A percentile compares a stretch with the other conserved stretches of the same genome.
phyloP scores from a whole-genome alignment of 371 early-diverging fungal genomes.

The Mortierella sp. region DNA sequence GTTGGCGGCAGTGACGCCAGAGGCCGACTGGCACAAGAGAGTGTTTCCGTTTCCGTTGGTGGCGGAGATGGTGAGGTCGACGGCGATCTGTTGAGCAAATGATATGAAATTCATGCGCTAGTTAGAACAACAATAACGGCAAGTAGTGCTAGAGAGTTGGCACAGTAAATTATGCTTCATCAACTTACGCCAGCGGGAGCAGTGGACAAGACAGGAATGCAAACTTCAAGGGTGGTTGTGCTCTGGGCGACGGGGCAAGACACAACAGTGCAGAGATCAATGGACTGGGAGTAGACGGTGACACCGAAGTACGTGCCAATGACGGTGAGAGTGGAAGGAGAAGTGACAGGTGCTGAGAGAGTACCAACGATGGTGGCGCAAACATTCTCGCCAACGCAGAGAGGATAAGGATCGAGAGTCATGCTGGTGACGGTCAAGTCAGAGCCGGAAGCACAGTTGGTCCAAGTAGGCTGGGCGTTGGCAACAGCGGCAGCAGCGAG shows the following conservation, averaged over 20 bases:
- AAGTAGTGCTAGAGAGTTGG: neutral
- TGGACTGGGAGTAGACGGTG: conserved; percentile 39
- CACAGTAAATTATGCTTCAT: too few species aligned
- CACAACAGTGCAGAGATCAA: conserved; percentile 40
- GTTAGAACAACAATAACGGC: neutral
- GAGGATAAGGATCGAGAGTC: conserved; percentile 33
- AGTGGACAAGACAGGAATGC: conserved; percentile 24
- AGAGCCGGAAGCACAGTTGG: conserved; percentile 24
- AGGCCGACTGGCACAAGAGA: conserved; percentile 2
- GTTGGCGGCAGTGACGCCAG: too few species aligned
- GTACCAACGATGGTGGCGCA: conserved; percentile 16
- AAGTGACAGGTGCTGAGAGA: too few species aligned
- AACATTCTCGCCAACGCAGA: conserved; percentile 34
- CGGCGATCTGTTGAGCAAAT: conserved; percentile 9
- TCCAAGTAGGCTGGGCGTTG: conserved; percentile 22
- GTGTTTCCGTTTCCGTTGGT: conserved; percentile 35
- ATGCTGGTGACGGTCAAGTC: conserved; percentile 21
- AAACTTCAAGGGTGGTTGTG: conserved; percentile 31
- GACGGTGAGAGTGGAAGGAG: too few species aligned
- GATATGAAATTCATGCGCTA: neutral
- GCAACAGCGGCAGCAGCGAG: conserved; percentile 41
- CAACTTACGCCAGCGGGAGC: conserved; percentile 25
- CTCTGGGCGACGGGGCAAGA: conserved; percentile 42
- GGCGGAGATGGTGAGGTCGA: conserved; percentile 29
- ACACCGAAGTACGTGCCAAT: neutral